A percentile compares a stretch with the other conserved stretches of the same genome.
phyloP scores from a whole-genome alignment of 192 early-diverging fungal genomes.

The Endogone sp. region DNA sequence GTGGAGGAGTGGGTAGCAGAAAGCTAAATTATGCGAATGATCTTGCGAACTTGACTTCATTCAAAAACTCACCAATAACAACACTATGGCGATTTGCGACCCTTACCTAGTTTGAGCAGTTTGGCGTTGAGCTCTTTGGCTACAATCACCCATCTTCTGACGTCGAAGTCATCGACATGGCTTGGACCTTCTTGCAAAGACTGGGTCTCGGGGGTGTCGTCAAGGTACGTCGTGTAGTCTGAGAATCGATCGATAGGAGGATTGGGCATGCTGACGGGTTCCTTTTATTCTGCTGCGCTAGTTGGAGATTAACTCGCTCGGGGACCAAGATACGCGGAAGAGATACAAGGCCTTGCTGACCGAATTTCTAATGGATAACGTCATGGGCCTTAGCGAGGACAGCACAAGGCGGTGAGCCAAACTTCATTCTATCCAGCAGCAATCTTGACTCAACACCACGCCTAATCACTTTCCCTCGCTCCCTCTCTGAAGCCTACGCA shows the following conservation, averaged over 20 bases:
- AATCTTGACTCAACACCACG: neutral
- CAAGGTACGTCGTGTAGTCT: constrained; percentile 8
- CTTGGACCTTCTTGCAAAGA: constrained; percentile 37
- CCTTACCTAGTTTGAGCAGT: constrained; percentile 69
- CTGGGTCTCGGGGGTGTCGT: constrained; percentile 28
- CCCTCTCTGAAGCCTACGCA: constrained; percentile 30
- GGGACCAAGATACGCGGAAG: constrained; percentile 29
- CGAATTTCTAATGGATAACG: constrained; percentile 38
- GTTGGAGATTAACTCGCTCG: constrained; percentile 42
- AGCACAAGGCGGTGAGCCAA: constrained; percentile 41
- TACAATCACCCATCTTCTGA: constrained; percentile 47
- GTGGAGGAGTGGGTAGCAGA: too few species aligned
- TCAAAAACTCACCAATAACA: too few species aligned
- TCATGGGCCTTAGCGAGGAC: constrained; percentile 39
- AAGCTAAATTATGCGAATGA: too few species aligned
- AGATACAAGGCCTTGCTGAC: constrained; percentile 40
- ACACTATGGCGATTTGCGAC: too few species aligned
- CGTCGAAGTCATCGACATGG: constrained; percentile 56
- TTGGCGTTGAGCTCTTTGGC: constrained; percentile 60
- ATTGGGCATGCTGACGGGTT: neutral
- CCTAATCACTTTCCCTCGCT: too few species aligned
- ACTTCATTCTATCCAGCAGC: too few species aligned
- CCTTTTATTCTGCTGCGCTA: constrained; percentile 1
- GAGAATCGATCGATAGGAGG: neutral
- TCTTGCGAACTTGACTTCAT: too few species aligned